These are phyloP conservation scores for Aristolochia contorta DNA, from an alignment of 164 flowering plant genomes.

Conservation along the genomic window DNA sequence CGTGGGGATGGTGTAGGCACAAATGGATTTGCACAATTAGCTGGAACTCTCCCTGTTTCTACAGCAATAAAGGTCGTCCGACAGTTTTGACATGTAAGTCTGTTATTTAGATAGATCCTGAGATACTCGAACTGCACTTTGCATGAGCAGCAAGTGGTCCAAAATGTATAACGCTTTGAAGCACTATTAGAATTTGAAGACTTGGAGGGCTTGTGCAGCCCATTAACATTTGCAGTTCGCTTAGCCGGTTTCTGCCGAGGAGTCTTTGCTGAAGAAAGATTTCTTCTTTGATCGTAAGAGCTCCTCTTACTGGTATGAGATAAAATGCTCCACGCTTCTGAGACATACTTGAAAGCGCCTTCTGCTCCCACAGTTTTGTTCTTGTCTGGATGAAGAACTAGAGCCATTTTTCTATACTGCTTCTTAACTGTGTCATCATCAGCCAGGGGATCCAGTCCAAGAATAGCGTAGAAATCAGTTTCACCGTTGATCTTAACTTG, in stretches of 20 bases:
- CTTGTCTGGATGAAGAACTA: slow-evolving; percentile 87
- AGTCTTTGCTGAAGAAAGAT: slow-evolving; percentile 7
- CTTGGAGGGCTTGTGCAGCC: slow-evolving; percentile 28
- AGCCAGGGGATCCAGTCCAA: slow-evolving; percentile 50
- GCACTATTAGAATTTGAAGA: slow-evolving; percentile 9
- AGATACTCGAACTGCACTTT: slow-evolving; percentile 67
- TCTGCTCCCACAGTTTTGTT: slow-evolving; percentile 87
- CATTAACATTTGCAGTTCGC: slow-evolving; percentile 22
- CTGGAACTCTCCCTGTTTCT: slow-evolving; percentile 37
- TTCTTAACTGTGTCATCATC: slow-evolving; percentile 65
- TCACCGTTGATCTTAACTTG: slow-evolving; percentile 22
- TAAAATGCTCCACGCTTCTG: slow-evolving; percentile 85
- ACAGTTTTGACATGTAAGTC: slow-evolving; percentile 54
- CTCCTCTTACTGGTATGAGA: slow-evolving; percentile 55
- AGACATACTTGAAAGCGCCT: slow-evolving; percentile 73
- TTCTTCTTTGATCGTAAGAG: slow-evolving; percentile 54
- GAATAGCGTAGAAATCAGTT: slow-evolving; percentile 68
- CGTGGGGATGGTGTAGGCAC: slow-evolving; percentile 17
- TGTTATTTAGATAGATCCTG: slow-evolving; percentile 46
- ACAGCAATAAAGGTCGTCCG: slow-evolving; percentile 49
- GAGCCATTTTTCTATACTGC: slow-evolving; percentile 72
- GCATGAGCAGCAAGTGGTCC: slow-evolving; percentile 68
- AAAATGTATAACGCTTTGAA: slow-evolving; percentile 35
- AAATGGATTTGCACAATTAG: slow-evolving; percentile 22
- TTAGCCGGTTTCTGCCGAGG: slow-evolving; percentile 17